These are phyloP conservation scores for Aegilops longissima DNA, from an alignment of 176 grass and related monocot genomes.

Conservation along the genomic window DNA sequence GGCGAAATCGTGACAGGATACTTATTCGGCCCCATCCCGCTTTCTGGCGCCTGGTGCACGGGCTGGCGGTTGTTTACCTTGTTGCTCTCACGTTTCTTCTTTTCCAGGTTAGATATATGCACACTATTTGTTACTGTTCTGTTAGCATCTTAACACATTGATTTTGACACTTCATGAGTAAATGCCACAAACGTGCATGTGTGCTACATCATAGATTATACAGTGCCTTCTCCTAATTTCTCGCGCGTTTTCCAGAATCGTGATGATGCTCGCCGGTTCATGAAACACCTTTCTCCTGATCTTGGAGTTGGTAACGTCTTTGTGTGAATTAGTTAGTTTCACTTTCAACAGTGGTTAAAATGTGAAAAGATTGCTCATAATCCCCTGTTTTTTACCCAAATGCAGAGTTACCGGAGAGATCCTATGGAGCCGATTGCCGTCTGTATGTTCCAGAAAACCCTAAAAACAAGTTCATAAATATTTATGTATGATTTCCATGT, in stretches of 20 bases:
- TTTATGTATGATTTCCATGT: slow-evolving; percentile 86
- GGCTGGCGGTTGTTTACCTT: slow-evolving; percentile 94
- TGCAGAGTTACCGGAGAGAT: slow-evolving; percentile 91
- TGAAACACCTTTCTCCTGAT: slow-evolving; percentile 89
- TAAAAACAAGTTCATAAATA: slow-evolving; percentile 97
- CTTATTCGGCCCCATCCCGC: slow-evolving; percentile 98
- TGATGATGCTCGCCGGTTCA: slow-evolving; percentile 85
- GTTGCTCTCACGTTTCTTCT: slow-evolving; percentile 92
- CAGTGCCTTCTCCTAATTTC: background rate
- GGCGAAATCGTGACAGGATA: slow-evolving; percentile 59
- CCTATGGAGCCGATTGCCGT: slow-evolving; percentile 92
- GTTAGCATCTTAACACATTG: background rate
- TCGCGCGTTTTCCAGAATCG: slow-evolving; percentile 59
- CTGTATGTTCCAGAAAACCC: slow-evolving; percentile 97
- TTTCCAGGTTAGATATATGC: slow-evolving; percentile 70
- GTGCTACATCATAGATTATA: background rate
- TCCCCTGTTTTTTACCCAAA: background rate
- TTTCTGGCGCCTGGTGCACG: slow-evolving; percentile 96
- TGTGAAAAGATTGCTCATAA: background rate
- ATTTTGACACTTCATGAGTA: background rate
- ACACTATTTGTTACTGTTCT: background rate
- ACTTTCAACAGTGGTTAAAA: background rate
- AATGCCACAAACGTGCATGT: background rate
- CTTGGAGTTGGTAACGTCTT: slow-evolving; percentile 80
- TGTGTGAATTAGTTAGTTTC: background rate